Percentiles rank a stretch among this genome's conserved stretches.
Evolutionary conservation across 1,139 yeast species (phyloP).

Genomic region (Scheffersomyces segobiensis): DNA sequence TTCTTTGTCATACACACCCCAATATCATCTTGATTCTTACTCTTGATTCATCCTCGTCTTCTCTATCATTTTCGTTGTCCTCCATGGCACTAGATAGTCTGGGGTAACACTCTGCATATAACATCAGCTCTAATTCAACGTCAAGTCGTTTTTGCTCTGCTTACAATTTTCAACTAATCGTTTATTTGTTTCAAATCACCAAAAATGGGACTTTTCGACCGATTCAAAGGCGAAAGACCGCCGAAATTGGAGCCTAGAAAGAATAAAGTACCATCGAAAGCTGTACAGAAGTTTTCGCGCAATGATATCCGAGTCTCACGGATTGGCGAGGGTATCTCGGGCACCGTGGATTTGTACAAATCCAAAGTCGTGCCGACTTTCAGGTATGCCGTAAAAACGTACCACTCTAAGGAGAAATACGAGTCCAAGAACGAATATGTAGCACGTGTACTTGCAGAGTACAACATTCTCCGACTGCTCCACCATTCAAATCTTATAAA

Average conservation of each 20-base stretch:
- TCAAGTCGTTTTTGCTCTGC: neutral
- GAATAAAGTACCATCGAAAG: neutral
- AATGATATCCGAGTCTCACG: constrained; percentile 13
- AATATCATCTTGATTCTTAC: too few relatives aligned
- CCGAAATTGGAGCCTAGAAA: neutral
- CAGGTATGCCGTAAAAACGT: constrained; percentile 42
- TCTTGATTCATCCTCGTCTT: neutral
- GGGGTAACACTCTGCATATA: neutral
- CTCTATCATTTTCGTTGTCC: neutral
- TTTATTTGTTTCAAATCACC: neutral
- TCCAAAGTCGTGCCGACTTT: constrained; percentile 13
- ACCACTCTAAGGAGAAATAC: constrained; percentile 33
- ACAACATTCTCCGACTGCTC: constrained; percentile 24
- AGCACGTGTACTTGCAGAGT: constrained; percentile 39
- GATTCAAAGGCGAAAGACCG: neutral
- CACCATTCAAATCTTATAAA: constrained; percentile 37
- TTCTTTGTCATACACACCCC: too few relatives aligned
- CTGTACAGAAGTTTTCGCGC: constrained; percentile 2
- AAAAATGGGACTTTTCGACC: neutral
- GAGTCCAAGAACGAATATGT: constrained; percentile 40
- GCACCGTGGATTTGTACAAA: constrained; percentile 36
- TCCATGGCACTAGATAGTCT: neutral
- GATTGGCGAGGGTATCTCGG: constrained; percentile 44
- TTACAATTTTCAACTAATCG: too few relatives aligned
- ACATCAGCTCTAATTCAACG: neutral